phyloP scores from a whole-genome alignment of 176 grass and related monocot genomes.

The Musa schizocarpa region DNA sequence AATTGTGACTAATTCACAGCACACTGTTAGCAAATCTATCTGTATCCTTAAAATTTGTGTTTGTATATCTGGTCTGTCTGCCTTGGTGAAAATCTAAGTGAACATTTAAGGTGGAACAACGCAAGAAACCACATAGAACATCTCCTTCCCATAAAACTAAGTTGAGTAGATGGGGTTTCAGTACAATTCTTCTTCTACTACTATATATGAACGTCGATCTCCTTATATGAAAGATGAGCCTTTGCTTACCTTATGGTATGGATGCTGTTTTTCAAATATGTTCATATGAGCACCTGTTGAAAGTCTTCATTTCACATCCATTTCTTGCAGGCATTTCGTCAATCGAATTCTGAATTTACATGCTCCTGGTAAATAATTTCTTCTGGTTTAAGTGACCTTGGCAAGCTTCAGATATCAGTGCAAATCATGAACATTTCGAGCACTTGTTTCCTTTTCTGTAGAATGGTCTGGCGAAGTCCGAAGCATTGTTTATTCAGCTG shows the following conservation, averaged over 20 bases:
- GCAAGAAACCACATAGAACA: background rate
- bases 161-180: background rate
- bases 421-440: conserved; percentile 6
- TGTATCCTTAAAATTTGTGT: background rate
- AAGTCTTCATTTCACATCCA: background rate
- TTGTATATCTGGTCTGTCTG: background rate
- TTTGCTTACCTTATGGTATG: background rate
- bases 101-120: background rate
- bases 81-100: background rate
- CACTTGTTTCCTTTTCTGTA: conserved; percentile 31
- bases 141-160: background rate
- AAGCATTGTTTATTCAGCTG: conserved; percentile 70
- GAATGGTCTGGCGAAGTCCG: conserved; percentile 92
- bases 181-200: background rate
- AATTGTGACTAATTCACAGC: background rate
- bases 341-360: conserved; percentile 86
- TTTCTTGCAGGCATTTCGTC: conserved; percentile 66
- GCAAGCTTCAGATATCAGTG: background rate
- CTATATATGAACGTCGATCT: background rate
- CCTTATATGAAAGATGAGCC: background rate
- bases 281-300: background rate
- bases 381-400: background rate
- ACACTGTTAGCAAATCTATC: background rate
- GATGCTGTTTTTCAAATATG: background rate
- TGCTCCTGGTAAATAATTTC: conserved; percentile 48